Evolutionary conservation across 2,329 filamentous ascomycete species (phyloP).

Genomic region (Peltaster fructicola): DNA sequence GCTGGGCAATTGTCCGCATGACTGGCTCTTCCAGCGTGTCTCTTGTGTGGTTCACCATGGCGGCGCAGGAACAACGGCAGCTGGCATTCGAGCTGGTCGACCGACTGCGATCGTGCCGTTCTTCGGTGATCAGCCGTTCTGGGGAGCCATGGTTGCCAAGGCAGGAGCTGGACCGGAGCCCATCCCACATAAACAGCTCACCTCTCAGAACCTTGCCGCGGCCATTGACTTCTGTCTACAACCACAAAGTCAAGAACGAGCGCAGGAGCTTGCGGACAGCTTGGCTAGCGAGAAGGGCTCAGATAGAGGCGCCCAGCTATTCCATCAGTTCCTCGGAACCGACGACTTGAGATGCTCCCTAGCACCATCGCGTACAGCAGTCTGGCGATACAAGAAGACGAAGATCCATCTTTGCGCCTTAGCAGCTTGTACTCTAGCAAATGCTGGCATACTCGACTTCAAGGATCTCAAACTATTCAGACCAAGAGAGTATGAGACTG

Average conservation of each 20-base stretch:
- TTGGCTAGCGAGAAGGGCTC: conserved; percentile 28
- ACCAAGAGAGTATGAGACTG: conserved; percentile 53
- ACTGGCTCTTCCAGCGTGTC: conserved; percentile 38
- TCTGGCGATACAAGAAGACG: conserved; percentile 56
- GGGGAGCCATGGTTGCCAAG: conserved; percentile 34
- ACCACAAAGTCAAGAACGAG: conserved; percentile 20
- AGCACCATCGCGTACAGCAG: conserved; percentile 48
- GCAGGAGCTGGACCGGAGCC: conserved; percentile 33
- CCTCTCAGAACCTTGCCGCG: conserved; percentile 24
- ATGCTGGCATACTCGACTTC: conserved; percentile 46
- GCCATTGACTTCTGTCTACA: conserved; percentile 29
- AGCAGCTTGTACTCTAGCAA: conserved; percentile 51
- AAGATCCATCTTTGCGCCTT: conserved; percentile 52
- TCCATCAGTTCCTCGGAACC: conserved; percentile 37
- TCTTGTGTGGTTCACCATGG: conserved; percentile 38
- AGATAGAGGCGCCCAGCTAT: conserved; percentile 25
- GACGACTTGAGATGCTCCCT: conserved; percentile 53
- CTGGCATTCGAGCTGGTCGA: conserved; percentile 32
- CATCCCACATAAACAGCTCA: conserved; percentile 30
- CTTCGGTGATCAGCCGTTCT: conserved; percentile 40
- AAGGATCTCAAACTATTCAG: conserved; percentile 53
- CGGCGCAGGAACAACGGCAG: conserved; percentile 41
- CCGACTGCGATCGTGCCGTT: conserved; percentile 40
- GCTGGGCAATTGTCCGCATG: conserved; percentile 35
- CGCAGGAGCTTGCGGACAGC: conserved; percentile 21